Percentiles rank a stretch among this genome's conserved stretches.
These are phyloP conservation scores for Lipomyces lipofer DNA, from an alignment of 805 yeast species.

Conservation along the genomic window DNA sequence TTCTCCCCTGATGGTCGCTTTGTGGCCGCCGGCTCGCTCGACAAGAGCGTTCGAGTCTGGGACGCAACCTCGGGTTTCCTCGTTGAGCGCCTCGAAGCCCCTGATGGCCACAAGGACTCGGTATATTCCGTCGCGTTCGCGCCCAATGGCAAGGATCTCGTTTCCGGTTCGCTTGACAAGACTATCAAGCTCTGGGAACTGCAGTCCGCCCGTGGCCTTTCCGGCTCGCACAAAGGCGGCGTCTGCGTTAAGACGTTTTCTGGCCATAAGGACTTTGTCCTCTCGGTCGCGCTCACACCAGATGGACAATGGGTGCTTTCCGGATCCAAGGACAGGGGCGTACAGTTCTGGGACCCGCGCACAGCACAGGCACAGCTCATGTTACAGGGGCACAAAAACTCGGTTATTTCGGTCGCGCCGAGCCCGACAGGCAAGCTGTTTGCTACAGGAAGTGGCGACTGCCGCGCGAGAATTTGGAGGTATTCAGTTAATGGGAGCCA, in stretches of 20 bases:
- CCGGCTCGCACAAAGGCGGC: conserved; percentile 43
- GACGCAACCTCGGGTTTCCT: conserved; percentile 88
- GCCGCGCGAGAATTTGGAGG: conserved; percentile 93
- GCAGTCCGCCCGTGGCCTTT: conserved; percentile 50
- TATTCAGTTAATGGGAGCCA: conserved; percentile 23
- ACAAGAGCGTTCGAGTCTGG: conserved; percentile 95
- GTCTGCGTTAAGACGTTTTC: conserved; percentile 86
- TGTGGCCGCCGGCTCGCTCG: conserved; percentile 95
- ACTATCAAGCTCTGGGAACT: conserved; percentile 95
- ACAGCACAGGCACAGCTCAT: conserved; percentile 90
- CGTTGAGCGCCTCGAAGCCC: conserved; percentile 89
- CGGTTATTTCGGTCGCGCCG: conserved; percentile 92
- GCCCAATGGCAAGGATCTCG: conserved; percentile 85
- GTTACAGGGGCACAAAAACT: conserved; percentile 96
- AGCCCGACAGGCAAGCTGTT: conserved; percentile 84
- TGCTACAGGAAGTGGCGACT: conserved; percentile 97
- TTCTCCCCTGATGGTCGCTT: conserved; percentile 92
- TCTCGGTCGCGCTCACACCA: conserved; percentile 91
- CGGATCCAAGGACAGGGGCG: conserved; percentile 96
- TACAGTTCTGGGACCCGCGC: conserved; percentile 91
- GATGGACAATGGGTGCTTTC: conserved; percentile 87
- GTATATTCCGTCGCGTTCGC: conserved; percentile 94
- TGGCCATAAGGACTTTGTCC: conserved; percentile 95
- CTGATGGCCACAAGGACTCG: conserved; percentile 94
- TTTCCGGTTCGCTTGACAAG: conserved; percentile 92